Base-by-base conservation (phyloP, 2,329 filamentous ascomycete species). In the Coniochaeta sp. region DNA sequence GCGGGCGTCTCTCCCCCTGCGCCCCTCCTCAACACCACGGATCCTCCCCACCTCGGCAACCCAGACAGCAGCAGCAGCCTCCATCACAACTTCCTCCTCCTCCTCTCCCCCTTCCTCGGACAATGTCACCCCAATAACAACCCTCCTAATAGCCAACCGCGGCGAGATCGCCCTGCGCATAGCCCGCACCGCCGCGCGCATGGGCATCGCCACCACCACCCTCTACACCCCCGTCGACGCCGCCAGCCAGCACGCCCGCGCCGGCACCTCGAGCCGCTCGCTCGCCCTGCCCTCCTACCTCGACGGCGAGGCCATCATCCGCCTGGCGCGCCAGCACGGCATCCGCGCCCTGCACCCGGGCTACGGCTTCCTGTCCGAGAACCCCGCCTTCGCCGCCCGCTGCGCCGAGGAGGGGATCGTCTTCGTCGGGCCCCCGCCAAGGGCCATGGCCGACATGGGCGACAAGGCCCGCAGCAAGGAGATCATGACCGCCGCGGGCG, bases 121-220 rank as follows among this genome's bases (percentile, higher is more conserved):
- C n/a, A n/a, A n/a, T n/a, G n/a, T n/a, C 54, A 80, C 77, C 16
- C 81, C 84, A 32, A 84, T 88, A 65, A 87, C 86, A 59, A 96
- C 92, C 9, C 89, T 98, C 47, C 82, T 99, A 26, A 98, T 99
- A 71, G 95, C 95, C 59, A 99, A 99, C 73, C 88, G 95, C 67
- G 95, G 95, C 68, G 95, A 99, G 76, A 99, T 99, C 68, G 95
- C 95, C 57, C 81, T 99, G 72, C 90, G 95, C 66, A 95, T 99
- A 66, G 89, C 93, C 65, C 86, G 88, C 65, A 99, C 95, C 24
- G 95, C 95, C 36, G 82, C 90, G 57, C 86, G 89, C 64, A 89
- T 96, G 71, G 93, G 95, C 61, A 96, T 99, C 70, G 87, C 88
- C 63, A 96, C 93, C 19, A 97, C 93, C 0, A 97, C 93, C 0